Percentiles rank a stretch among this genome's conserved stretches.
Evolutionary conservation across 1,284 basidiomycete genomes (phyloP).

Genomic region (Phellopilus nigrolimitatus): DNA sequence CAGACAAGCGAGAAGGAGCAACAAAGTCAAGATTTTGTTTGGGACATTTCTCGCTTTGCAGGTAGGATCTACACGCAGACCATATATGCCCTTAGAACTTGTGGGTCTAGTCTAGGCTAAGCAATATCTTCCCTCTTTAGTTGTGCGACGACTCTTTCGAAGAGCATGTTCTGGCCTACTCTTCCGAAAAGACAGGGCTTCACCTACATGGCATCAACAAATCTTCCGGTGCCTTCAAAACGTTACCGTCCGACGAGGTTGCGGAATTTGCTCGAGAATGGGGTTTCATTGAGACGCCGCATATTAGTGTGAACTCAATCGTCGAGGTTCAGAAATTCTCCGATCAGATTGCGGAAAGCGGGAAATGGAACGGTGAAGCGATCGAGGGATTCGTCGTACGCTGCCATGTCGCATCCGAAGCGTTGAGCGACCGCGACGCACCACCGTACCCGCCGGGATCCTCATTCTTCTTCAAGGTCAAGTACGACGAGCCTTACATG

Average conservation of each 20-base stretch:
- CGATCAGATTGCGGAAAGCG: conserved; percentile 58
- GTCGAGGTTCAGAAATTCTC: conserved; percentile 73
- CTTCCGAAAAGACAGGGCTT: conserved; percentile 80
- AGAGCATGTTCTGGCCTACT: conserved; percentile 90
- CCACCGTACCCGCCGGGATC: conserved; percentile 71
- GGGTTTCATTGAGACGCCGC: conserved; percentile 86
- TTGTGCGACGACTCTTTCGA: conserved; percentile 98
- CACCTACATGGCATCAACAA: conserved; percentile 92
- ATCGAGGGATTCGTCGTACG: conserved; percentile 98
- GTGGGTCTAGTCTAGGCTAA: neutral
- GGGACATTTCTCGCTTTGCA: no score
- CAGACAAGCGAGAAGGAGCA: no score
- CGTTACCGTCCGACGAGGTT: conserved; percentile 65
- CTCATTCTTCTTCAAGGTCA: conserved; percentile 98
- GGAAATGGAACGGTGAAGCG: conserved; percentile 79
- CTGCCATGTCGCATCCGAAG: conserved; percentile 50
- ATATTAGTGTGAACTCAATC: conserved; percentile 56
- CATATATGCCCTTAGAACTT: no score
- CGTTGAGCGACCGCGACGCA: conserved; percentile 28
- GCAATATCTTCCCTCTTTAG: conserved; percentile 36
- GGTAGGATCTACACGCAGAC: no score
- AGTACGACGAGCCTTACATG: conserved; percentile 98
- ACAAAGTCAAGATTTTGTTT: no score
- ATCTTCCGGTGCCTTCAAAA: conserved; percentile 69
- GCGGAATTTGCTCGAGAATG: conserved; percentile 82